Conservation (phyloP, 805 yeast species). For the Pichia heedii region DNA sequence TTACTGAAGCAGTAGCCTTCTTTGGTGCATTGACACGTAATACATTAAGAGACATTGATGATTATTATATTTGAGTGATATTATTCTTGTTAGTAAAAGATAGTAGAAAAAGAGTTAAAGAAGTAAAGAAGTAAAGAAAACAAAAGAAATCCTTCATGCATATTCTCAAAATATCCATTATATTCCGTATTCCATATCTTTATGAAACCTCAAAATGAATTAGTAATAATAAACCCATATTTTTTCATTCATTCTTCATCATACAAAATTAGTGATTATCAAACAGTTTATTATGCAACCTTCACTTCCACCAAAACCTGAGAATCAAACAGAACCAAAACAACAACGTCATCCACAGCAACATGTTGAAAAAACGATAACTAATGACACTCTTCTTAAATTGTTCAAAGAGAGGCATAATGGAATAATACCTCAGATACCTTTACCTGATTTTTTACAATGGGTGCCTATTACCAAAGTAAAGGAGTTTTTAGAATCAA, state of each 20-base stretch:
- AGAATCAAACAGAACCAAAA: too few species aligned
- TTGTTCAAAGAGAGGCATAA: neutral
- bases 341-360: too few species aligned
- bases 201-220: too few species aligned
- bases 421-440: constrained; percentile 1
- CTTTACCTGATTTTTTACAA: constrained; percentile 17
- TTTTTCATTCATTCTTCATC: too few species aligned
- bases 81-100: neutral
- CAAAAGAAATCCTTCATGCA: too few species aligned
- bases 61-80: too few species aligned
- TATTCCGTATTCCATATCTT: too few species aligned
- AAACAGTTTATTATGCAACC: too few species aligned
- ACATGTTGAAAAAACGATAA: too few species aligned
- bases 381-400: neutral
- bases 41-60: constrained; percentile 18
- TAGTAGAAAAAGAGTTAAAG: neutral
- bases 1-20: constrained; percentile 53
- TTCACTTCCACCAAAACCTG: constrained; percentile 1
- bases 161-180: too few species aligned
- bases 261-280: neutral
- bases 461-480: constrained; percentile 18
- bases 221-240: too few species aligned
- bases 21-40: constrained; percentile 32
- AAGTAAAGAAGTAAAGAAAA: too few species aligned
- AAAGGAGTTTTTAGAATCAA: constrained; percentile 13